Percentiles rank a stretch among this genome's conserved stretches.
Evolutionary conservation across 768 basidiomycete species (phyloP).

Genomic region (Hygrocybe coccinea): DNA sequence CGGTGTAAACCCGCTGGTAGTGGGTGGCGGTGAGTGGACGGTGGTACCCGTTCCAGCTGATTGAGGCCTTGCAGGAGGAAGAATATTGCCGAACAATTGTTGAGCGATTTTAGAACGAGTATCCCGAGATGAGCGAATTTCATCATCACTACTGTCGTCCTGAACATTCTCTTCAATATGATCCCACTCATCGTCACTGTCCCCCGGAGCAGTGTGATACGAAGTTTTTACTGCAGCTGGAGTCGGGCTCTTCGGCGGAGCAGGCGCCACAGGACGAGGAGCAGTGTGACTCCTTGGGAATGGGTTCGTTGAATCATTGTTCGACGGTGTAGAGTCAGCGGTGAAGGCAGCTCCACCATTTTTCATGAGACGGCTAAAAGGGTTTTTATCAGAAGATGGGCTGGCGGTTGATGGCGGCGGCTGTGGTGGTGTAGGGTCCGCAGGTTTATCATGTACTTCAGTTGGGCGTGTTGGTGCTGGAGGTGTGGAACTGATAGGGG

Average conservation of each 20-base stretch:
- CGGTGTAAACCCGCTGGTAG: slow-evolving; percentile 29
- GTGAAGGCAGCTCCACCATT: slow-evolving; percentile 38
- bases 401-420: slow-evolving; percentile 21
- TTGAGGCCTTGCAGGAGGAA: slow-evolving; percentile 58
- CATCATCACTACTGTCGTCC: slow-evolving; percentile 75
- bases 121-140: slow-evolving; percentile 58
- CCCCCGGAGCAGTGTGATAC: slow-evolving; percentile 59
- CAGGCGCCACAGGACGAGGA: slow-evolving; percentile 34
- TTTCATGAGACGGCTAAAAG: slow-evolving; percentile 67
- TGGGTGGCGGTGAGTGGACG: slow-evolving; percentile 32
- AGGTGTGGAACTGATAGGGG: slow-evolving; percentile 18
- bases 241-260: slow-evolving; percentile 47
- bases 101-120: slow-evolving; percentile 70
- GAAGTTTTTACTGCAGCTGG: slow-evolving; percentile 50
- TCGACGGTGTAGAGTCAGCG: slow-evolving; percentile 29
- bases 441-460: slow-evolving; percentile 22
- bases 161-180: slow-evolving; percentile 69
- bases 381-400: slow-evolving; percentile 55
- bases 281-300: slow-evolving; percentile 43
- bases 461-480: slow-evolving; percentile 15
- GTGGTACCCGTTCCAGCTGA: slow-evolving; percentile 52
- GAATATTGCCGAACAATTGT: slow-evolving; percentile 68
- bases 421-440: slow-evolving; percentile 28
- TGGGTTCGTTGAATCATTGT: slow-evolving; percentile 60
- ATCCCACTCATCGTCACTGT: slow-evolving; percentile 69